Evolutionary conservation across 768 basidiomycete genomes (phyloP), one percentile per base, ranked within the genome.

Genomic region (Naganishia friedmannii): DNA sequence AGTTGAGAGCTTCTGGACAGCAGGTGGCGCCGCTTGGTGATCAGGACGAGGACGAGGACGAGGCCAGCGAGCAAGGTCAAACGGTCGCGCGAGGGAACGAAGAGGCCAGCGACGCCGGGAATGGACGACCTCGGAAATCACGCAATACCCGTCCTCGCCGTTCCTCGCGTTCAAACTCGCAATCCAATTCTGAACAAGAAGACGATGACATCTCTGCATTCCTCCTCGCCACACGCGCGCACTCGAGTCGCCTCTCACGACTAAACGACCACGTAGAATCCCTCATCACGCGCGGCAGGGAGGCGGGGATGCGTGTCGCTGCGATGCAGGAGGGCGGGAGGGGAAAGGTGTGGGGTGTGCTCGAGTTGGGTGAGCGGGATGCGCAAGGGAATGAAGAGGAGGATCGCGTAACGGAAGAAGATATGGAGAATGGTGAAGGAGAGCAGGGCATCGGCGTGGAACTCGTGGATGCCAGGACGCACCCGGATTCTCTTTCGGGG

Each of bases 1-100:
- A 69, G 48, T 29, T 69, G 19, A 56, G 68, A n/a, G 58, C 68
- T 13, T 69, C 68, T 17, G 66, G 66, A 3, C 28, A 32, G 53
- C 48, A 31, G 51, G 66, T 53, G 21, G 15, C 48, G 26, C 12
- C 26, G 19, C 23, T 37, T 54, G 48, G 19, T 9, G 53, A 67
- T 29, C 4, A 26, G 13, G 34, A 39, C 15, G 23, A 65, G 23
- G 37, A 28, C 10, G 37, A 32, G 37, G 23, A 17, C 3, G 45
- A 46, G 34, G 34, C 6, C 6, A 12, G 34, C 15, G 42, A 42
- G 42, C 9, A 42, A 42, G 15, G 15, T 17, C 15, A 8, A 42
- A 13, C 7, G 9, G n/a, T n/a, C n/a, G 48, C 48, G 3, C 48
- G 48, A 51, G n/a, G n/a, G 48, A 51, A 51, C n/a, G 48, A 23